phyloP scores from a whole-genome alignment of 352 stramenopile genomes.

The Phytophthora pluvialis region DNA sequence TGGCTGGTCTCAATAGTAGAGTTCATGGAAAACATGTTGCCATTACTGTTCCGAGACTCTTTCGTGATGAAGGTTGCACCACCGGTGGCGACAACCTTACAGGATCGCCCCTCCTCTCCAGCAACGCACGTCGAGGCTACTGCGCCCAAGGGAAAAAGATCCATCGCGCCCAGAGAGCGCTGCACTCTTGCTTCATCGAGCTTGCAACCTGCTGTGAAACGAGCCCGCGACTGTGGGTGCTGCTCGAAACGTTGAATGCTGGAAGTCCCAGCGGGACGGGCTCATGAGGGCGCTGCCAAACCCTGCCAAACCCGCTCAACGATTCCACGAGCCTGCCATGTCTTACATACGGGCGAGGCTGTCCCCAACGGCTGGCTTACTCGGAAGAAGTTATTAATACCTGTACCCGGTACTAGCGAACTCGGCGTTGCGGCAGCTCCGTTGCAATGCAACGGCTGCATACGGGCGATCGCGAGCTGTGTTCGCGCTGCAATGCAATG shows the following conservation, averaged over 20 bases:
- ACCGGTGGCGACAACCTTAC: constrained; percentile 12
- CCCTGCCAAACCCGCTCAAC: constrained; percentile 9
- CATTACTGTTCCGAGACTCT: constrained; percentile 8
- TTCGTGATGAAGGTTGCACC: constrained; percentile 8
- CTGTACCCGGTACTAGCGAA: neutral
- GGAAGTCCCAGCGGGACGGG: constrained; percentile 8
- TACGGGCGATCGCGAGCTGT: constrained; percentile 1
- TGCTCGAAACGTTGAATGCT: constrained; percentile 18
- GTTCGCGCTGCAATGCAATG: neutral
- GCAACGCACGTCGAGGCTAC: constrained; percentile 10
- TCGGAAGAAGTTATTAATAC: too few species aligned
- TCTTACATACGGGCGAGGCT: constrained; percentile 20
- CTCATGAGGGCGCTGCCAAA: constrained; percentile 11
- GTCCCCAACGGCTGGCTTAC: constrained; percentile 16
- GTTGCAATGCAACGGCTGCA: too few species aligned
- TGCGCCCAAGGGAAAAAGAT: constrained; percentile 19
- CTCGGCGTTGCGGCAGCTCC: constrained; percentile 9
- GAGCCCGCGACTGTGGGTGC: neutral
- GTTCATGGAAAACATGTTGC: constrained; percentile 22
- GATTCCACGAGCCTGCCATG: constrained; percentile 21
- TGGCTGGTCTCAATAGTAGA: constrained; percentile 13
- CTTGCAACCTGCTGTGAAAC: neutral
- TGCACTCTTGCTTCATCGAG: neutral
- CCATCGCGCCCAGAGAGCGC: constrained; percentile 18
- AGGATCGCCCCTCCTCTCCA: constrained; percentile 28